Evolutionary conservation across 163 green algal species (phyloP).

Genomic region (Chlorella variabilis): DNA sequence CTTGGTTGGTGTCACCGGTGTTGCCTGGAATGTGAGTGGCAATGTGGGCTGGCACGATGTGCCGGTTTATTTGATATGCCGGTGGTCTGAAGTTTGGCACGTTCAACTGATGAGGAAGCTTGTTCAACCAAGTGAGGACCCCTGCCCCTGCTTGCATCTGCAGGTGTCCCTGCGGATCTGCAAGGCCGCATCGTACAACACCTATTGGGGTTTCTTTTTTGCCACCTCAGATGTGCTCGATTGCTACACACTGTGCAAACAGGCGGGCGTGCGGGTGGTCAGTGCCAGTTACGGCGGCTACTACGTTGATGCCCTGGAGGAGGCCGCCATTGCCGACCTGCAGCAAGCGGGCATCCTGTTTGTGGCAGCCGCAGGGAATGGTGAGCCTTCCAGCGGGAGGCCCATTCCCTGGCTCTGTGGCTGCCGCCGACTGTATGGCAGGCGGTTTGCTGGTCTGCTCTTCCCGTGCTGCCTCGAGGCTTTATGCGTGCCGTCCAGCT

Average conservation of each 20-base stretch:
- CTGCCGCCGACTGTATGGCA: too few relatives aligned
- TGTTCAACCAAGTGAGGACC: too few relatives aligned
- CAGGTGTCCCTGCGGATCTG: not conserved
- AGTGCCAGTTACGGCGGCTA: not conserved
- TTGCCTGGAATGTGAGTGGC: not conserved
- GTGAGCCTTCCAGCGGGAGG: too few relatives aligned
- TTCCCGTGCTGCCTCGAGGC: too few relatives aligned
- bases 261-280: constrained; percentile 8
- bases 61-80: too few relatives aligned
- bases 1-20: constrained; percentile 14
- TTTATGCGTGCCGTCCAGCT: too few relatives aligned
- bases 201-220: too few relatives aligned
- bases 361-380: constrained; percentile 69
- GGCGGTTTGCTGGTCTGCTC: too few relatives aligned
- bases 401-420: too few relatives aligned
- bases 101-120: too few relatives aligned
- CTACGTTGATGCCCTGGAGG: not conserved
- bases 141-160: not conserved
- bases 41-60: too few relatives aligned
- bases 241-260: constrained; percentile 24
- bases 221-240: constrained; percentile 30
- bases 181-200: not conserved
- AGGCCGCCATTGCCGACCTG: constrained; percentile 35
- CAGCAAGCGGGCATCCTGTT: constrained; percentile 56
- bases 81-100: too few relatives aligned